Conservation (phyloP, 1,139 yeast species). For the Nakaseomyces nivariensis region DNA sequence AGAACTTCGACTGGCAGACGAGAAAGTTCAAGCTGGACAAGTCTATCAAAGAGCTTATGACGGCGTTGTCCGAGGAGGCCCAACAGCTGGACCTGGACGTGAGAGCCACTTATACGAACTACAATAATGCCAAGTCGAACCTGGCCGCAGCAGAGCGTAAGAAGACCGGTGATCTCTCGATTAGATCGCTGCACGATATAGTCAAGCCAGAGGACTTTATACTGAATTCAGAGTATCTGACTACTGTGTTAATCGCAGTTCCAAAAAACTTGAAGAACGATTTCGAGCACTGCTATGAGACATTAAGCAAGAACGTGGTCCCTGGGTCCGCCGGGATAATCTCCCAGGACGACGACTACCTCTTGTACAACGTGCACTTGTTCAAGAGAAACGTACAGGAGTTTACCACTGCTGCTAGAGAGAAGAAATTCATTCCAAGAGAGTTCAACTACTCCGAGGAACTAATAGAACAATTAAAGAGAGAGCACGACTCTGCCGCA, state of each 20-base stretch:
- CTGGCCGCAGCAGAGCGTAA: constrained; percentile 84
- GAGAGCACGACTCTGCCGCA: constrained; percentile 68
- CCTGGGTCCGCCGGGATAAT: constrained; percentile 77
- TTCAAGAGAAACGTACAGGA: constrained; percentile 73
- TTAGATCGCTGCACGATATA: constrained; percentile 80
- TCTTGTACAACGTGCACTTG: constrained; percentile 67
- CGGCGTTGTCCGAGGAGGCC: constrained; percentile 65
- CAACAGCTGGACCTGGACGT: constrained; percentile 76
- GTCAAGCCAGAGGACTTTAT: constrained; percentile 82
- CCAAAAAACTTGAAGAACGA: constrained; percentile 56
- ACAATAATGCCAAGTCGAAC: constrained; percentile 74
- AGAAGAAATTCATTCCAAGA: constrained; percentile 84
- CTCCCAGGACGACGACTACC: constrained; percentile 62
- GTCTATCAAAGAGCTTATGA: constrained; percentile 67
- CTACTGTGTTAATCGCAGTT: constrained; percentile 76
- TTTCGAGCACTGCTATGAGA: constrained; percentile 64
- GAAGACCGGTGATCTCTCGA: constrained; percentile 86
- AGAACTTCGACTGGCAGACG: constrained; percentile 76
- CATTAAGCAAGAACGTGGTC: constrained; percentile 69
- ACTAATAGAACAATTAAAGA: constrained; percentile 55
- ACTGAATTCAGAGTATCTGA: constrained; percentile 72
- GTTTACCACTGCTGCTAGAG: constrained; percentile 65
- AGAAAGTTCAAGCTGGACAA: constrained; percentile 80
- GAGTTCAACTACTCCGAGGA: constrained; percentile 86
- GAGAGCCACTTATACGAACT: constrained; percentile 55